Conservation (phyloP, 305 asterid genomes). For the Fraxinus xanthoxyloides region DNA sequence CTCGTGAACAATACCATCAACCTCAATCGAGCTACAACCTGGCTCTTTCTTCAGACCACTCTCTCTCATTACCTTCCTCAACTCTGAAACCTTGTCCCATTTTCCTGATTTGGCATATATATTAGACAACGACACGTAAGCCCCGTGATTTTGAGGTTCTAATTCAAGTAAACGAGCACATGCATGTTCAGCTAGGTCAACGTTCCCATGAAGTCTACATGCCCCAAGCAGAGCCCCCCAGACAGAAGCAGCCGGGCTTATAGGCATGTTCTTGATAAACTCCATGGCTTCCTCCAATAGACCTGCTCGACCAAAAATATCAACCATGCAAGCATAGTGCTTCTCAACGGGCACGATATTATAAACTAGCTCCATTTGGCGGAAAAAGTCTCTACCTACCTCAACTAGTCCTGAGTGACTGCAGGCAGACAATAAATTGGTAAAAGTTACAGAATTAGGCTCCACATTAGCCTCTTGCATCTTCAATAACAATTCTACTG, state of each 20-base stretch:
- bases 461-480: slow-evolving; percentile 58
- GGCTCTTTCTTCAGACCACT: slow-evolving; percentile 70
- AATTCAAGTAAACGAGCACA: slow-evolving; percentile 49
- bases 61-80: slow-evolving; percentile 70
- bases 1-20: slow-evolving; percentile 58
- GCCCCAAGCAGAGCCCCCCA: slow-evolving; percentile 87
- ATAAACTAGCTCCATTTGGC: slow-evolving; percentile 51
- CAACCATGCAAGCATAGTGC: slow-evolving; percentile 70
- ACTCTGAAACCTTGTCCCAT: slow-evolving; percentile 59
- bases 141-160: slow-evolving; percentile 74
- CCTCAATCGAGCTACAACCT: slow-evolving; percentile 75
- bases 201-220: slow-evolving; percentile 54
- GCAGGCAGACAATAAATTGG: slow-evolving; percentile 68
- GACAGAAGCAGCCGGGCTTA: slow-evolving; percentile 49
- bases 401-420: slow-evolving; percentile 76
- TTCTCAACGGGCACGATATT: slow-evolving; percentile 46
- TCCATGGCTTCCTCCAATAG: background rate
- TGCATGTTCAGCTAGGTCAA: slow-evolving; percentile 60
- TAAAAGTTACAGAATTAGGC: slow-evolving; percentile 63
- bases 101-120: slow-evolving; percentile 56
- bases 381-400: slow-evolving; percentile 49
- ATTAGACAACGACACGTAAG: slow-evolving; percentile 58
- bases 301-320: slow-evolving; percentile 37
- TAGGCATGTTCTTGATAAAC: slow-evolving; percentile 39
- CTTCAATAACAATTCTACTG: slow-evolving; percentile 51